Base-by-base conservation (phyloP, 108 stramenopile genomes). In the Phaeodactylum tricornutum region DNA sequence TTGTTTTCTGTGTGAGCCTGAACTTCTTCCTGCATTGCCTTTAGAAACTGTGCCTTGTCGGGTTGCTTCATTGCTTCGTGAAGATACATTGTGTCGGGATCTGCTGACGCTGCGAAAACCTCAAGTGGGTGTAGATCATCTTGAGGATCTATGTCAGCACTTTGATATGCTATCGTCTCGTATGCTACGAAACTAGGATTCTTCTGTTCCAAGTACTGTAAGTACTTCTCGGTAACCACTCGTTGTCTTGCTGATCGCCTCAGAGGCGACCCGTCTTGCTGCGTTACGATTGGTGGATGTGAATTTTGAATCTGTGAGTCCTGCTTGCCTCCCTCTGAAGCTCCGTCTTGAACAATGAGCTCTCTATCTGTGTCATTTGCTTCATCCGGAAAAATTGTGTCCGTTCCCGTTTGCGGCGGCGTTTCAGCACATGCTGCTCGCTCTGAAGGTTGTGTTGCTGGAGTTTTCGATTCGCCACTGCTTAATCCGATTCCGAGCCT, bases 11-110 rank as follows among this genome's bases (percentile, higher is more conserved):
- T 16, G 5, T 58, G 56, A 2, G 28, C 29, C 7, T 43, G n/a
- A 5, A 57, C 14, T 27, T 65, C 64, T 26, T 46, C 33, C 4
- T 35, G 35, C 49, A 58, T 52, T 21, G 64, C 64, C 29, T 44
- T 24, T 35, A 28, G 7, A 27, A 64, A 64, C 25, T 64, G 23
- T 8, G 43, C 43, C 42, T 40, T 25, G 46, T 64, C 62, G 11
- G 54, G 47, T 15, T 44, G 31, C 29, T 61, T 43, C 42, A 53
- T 53, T 3, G 52, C 52, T 34, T 50, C 39, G 26, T 59, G 59
- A 1, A 22, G 29, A 19, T 59, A 59, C 45, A 59, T 41, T 16
- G 39, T 59, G 26, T 59, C 59, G 3, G 48, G 49, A 19, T 40
- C 50, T 2, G 50, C 3, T 4, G 30, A 15, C 4, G 48, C 48